These are phyloP conservation scores for Fusarium mangiferae DNA, from an alignment of 2,329 filamentous ascomycete species.

Conservation along the genomic window DNA sequence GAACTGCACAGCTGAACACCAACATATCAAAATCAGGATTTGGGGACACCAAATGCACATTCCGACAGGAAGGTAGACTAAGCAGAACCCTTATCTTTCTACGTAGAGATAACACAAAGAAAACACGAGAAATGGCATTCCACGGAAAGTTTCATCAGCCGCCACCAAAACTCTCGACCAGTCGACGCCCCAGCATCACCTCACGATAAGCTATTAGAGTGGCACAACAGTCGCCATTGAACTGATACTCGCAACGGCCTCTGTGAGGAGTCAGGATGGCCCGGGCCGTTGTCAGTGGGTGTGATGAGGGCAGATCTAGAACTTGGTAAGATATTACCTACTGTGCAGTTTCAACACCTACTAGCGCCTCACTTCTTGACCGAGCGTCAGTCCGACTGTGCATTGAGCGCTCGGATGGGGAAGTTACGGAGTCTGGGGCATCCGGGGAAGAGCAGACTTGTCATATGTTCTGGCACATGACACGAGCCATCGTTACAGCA, in stretches of 20 bases:
- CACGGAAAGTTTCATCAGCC: background rate
- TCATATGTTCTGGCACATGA: constrained; percentile 20
- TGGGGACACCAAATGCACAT: background rate
- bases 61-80: background rate
- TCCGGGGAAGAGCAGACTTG: constrained; percentile 4
- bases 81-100: background rate
- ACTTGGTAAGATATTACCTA: constrained; percentile 25
- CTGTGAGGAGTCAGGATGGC: constrained; percentile 23
- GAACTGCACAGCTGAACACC: background rate
- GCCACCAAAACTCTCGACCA: background rate
- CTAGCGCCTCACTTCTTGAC: constrained; percentile 8
- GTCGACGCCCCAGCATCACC: background rate
- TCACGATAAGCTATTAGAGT: background rate
- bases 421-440: background rate
- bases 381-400: constrained; percentile 1
- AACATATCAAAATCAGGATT: background rate
- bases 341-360: background rate
- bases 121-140: background rate
- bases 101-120: background rate
- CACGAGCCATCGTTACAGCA: constrained; percentile 1
- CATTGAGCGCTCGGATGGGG: constrained; percentile 15
- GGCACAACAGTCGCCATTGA: constrained; percentile 1
- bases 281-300: constrained; percentile 26
- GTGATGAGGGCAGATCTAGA: constrained; percentile 20
- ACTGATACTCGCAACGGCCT: background rate